phyloP scores from a whole-genome alignment of 1,139 yeast genomes.

The Suhomyces anneliseae region DNA sequence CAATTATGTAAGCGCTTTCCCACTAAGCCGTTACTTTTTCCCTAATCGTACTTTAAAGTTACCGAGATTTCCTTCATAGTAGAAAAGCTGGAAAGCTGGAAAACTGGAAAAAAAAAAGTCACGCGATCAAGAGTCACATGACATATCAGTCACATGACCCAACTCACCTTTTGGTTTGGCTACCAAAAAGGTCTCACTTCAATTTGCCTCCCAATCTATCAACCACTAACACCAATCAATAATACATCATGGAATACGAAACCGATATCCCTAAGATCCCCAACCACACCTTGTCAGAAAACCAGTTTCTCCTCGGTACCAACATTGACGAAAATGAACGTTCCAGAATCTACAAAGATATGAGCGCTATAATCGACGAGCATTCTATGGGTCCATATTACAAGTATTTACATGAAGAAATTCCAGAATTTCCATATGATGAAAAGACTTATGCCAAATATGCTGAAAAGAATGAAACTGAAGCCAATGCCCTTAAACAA shows the following conservation, averaged over 20 bases:
- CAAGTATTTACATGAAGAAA: slow-evolving; percentile 59
- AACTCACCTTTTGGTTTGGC: background rate
- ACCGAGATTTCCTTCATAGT: too few relatives aligned
- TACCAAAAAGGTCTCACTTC: background rate
- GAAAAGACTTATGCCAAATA: slow-evolving; percentile 53
- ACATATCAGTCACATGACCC: background rate
- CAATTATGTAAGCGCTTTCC: too few relatives aligned
- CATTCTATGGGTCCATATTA: slow-evolving; percentile 86
- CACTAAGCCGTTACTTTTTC: too few relatives aligned
- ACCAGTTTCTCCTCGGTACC: slow-evolving; percentile 61
- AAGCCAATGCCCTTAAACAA: slow-evolving; percentile 57
- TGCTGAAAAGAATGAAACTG: slow-evolving; percentile 52
- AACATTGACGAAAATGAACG: slow-evolving; percentile 21
- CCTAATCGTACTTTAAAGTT: too few relatives aligned
- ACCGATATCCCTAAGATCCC: slow-evolving; percentile 67
- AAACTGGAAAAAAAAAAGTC: too few relatives aligned
- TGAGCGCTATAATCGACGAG: slow-evolving; percentile 54
- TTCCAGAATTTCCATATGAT: slow-evolving; percentile 55
- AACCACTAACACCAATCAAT: background rate
- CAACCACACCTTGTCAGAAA: slow-evolving; percentile 75
- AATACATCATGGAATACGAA: slow-evolving; percentile 32
- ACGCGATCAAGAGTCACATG: too few relatives aligned
- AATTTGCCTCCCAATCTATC: slow-evolving; percentile 5
- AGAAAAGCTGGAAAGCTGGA: too few relatives aligned
- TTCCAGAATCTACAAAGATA: slow-evolving; percentile 41